These are phyloP conservation scores for Lepiota venenata DNA, from an alignment of 768 basidiomycete species.

Conservation along the genomic window DNA sequence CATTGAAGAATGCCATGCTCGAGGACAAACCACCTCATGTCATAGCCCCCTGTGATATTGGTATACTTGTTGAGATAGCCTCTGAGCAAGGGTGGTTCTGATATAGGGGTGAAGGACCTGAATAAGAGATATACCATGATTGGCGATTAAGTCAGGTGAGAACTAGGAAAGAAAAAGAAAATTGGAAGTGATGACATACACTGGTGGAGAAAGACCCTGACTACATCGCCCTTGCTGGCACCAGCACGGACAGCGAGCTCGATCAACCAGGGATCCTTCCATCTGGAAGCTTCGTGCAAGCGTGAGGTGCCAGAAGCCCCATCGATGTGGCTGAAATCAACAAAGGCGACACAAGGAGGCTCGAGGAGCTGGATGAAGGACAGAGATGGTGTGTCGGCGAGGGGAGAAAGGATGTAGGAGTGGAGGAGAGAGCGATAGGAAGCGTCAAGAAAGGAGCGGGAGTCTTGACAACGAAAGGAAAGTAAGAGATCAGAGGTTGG, in stretches of 20 bases:
- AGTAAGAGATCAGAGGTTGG: background rate
- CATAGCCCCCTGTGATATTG: too few relatives aligned
- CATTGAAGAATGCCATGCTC: too few relatives aligned
- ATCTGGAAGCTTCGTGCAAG: conserved; percentile 82
- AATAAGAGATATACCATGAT: conserved; percentile 74
- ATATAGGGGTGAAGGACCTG: conserved; percentile 34
- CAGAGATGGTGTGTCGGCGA: conserved; percentile 31
- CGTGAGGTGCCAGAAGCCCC: conserved; percentile 73
- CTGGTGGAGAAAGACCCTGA: too few relatives aligned
- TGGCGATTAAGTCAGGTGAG: conserved; percentile 47
- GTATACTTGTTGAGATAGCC: too few relatives aligned
- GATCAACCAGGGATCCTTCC: conserved; percentile 79
- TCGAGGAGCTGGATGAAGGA: conserved; percentile 56
- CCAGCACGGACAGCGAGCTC: too few relatives aligned
- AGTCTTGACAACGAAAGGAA: too few relatives aligned
- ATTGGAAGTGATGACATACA: too few relatives aligned
- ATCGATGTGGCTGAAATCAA: conserved; percentile 82
- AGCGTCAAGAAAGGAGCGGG: conserved; percentile 69
- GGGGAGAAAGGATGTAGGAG: conserved; percentile 66
- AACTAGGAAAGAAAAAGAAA: too few relatives aligned
- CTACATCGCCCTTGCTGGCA: too few relatives aligned
- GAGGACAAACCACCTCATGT: too few relatives aligned
- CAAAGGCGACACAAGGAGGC: conserved; percentile 62
- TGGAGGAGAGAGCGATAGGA: conserved; percentile 72
- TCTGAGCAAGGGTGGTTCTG: conserved; percentile 59